phyloP scores from a whole-genome alignment of 2,329 filamentous ascomycete genomes.

The Shiraia sp. region DNA sequence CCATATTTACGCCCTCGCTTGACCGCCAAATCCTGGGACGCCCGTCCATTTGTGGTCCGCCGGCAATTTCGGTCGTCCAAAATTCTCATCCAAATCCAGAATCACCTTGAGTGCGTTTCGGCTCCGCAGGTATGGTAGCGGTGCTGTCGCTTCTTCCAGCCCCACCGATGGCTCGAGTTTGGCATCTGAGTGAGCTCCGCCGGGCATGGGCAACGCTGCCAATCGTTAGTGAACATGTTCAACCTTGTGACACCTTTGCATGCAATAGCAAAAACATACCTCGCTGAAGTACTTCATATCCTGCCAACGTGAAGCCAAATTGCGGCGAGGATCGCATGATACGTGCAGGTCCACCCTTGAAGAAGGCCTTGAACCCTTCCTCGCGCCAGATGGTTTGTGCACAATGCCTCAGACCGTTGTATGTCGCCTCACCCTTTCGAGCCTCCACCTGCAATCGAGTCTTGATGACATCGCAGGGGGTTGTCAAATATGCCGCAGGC shows the following conservation, averaged over 20 bases:
- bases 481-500: conserved; percentile 78
- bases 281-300: conserved; percentile 89
- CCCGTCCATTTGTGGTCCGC: conserved; percentile 40
- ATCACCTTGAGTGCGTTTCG: conserved; percentile 95
- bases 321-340: conserved; percentile 94
- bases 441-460: conserved; percentile 96
- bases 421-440: conserved; percentile 87
- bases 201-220: conserved; percentile 73
- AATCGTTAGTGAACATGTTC: conserved; percentile 1
- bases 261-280: conserved; percentile 13
- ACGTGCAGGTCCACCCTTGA: conserved; percentile 96
- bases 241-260: too few relatives aligned
- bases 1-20: conserved; percentile 28
- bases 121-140: conserved; percentile 70
- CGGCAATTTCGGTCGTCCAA: conserved; percentile 72
- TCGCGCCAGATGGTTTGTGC: conserved; percentile 83
- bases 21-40: conserved; percentile 43
- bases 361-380: conserved; percentile 95
- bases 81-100: conserved; percentile 90
- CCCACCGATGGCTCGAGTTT: conserved; percentile 65
- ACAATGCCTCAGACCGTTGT: conserved; percentile 84
- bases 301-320: conserved; percentile 95
- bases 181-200: conserved; percentile 58
- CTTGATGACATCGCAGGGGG: conserved; percentile 98
- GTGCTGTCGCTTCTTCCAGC: conserved; percentile 65